Conservation (phyloP, 345 rosid species). For the Eucalyptus decipiens region DNA sequence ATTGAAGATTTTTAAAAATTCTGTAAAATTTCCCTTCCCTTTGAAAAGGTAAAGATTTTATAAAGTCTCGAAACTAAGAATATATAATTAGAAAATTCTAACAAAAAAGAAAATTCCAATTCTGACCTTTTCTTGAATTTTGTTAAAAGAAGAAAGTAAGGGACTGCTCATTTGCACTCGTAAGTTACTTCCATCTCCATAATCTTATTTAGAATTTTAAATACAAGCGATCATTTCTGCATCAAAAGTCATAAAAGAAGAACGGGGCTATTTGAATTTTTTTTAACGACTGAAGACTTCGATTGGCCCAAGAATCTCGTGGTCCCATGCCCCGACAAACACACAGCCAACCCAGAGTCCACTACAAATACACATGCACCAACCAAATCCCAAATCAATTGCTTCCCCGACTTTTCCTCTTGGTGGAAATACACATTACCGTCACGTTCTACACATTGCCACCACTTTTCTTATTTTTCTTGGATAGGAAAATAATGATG, state of each 20-base stretch:
- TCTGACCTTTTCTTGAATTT: neutral
- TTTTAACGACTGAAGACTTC: neutral
- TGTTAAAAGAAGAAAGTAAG: neutral
- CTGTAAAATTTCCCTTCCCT: fast-evolving
- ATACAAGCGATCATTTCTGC: neutral
- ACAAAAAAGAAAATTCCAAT: neutral
- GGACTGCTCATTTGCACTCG: neutral
- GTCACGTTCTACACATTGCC: neutral
- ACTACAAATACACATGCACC: neutral
- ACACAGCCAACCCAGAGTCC: neutral
- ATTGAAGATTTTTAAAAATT: too few species aligned
- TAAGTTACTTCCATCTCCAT: neutral
- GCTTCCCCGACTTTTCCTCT: neutral
- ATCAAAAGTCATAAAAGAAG: neutral
- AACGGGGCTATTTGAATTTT: neutral
- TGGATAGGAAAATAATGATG: neutral
- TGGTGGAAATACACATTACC: neutral
- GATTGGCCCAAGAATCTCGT: neutral
- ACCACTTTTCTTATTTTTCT: neutral
- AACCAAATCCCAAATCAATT: neutral
- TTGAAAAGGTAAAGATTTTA: neutral
- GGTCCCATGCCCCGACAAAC: neutral
- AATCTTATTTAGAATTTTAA: neutral
- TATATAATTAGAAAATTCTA: neutral
- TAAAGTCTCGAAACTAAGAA: neutral